Conservation (phyloP, 805 yeast genomes). For the Sugiyamaella marilandica region DNA sequence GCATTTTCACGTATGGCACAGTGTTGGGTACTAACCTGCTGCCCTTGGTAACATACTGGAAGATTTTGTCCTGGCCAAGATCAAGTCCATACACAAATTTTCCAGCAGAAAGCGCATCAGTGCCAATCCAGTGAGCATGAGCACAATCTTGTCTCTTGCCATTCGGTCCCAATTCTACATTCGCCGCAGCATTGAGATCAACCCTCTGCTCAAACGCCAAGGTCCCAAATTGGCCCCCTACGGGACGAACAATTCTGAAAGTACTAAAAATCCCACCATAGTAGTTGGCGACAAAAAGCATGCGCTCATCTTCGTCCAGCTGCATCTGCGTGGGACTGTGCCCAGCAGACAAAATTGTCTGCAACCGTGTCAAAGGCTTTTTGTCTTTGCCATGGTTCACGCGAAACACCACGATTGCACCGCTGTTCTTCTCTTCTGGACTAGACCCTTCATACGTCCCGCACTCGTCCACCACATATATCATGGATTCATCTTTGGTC, state of each 20-base stretch:
- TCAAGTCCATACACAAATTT: slow-evolving; percentile 5
- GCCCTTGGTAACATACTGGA: neutral
- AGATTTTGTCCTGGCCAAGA: slow-evolving; percentile 13
- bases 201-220: slow-evolving; percentile 2
- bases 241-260: slow-evolving; percentile 2
- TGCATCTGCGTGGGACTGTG: slow-evolving; percentile 9
- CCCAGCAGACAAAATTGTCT: slow-evolving; percentile 6
- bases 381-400: slow-evolving; percentile 4
- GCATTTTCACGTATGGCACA: neutral
- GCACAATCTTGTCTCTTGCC: slow-evolving; percentile 8
- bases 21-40: slow-evolving; percentile 3
- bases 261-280: slow-evolving; percentile 3
- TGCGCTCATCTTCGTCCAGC: neutral
- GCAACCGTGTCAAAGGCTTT: slow-evolving; percentile 2
- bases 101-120: neutral
- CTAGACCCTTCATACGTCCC: slow-evolving; percentile 1
- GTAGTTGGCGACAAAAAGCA: slow-evolving; percentile 7
- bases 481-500: slow-evolving; percentile 1
- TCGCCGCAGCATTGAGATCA: neutral
- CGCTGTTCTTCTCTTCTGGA: slow-evolving; percentile 3
- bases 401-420: slow-evolving; percentile 4
- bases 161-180: slow-evolving; percentile 4
- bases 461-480: slow-evolving; percentile 9
- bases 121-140: slow-evolving; percentile 14
- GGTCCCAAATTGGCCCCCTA: neutral